These are phyloP conservation scores for Rhodotorula sp. DNA, from an alignment of 1,284 basidiomycete genomes.

Conservation along the genomic window DNA sequence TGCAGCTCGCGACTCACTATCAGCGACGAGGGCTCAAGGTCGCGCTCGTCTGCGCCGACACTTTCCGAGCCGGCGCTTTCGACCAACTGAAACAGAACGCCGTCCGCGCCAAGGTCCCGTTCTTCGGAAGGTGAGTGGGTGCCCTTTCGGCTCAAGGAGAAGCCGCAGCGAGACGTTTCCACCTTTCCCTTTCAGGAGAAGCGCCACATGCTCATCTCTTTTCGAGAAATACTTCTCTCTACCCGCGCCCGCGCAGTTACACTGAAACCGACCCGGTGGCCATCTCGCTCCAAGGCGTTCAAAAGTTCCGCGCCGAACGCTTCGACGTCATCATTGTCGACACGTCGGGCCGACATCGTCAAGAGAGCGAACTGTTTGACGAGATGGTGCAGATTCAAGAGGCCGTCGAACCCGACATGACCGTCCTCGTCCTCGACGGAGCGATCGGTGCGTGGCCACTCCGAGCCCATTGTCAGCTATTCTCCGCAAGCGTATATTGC, in stretches of 20 bases:
- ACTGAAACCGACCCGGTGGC: slow-evolving; percentile 97
- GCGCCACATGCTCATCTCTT: not conserved
- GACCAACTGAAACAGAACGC: slow-evolving; percentile 90
- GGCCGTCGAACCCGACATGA: slow-evolving; percentile 74
- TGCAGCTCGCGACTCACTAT: slow-evolving; percentile 84
- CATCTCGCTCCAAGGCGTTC: slow-evolving; percentile 89
- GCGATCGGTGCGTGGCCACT: slow-evolving; percentile 45
- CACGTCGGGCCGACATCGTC: slow-evolving; percentile 94
- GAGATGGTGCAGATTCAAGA: slow-evolving; percentile 97
- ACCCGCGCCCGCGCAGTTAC: slow-evolving; percentile 55
- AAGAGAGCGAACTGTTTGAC: slow-evolving; percentile 93
- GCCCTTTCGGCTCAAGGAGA: too few species aligned
- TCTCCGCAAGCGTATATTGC: too few species aligned
- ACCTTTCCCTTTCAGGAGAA: too few species aligned
- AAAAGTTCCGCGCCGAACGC: slow-evolving; percentile 94
- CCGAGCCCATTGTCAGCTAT: too few species aligned
- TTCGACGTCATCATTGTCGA: slow-evolving; percentile 99
- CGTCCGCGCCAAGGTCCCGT: slow-evolving; percentile 97
- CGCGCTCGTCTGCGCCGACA: slow-evolving; percentile 98
- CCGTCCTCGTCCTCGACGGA: slow-evolving; percentile 54
- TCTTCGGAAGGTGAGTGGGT: slow-evolving; percentile 90
- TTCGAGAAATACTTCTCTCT: not conserved
- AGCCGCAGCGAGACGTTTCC: too few species aligned
- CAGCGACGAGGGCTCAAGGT: slow-evolving; percentile 96
- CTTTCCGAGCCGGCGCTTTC: slow-evolving; percentile 98